Evolutionary conservation across 371 early-diverging fungal species (phyloP), one percentile per base, ranked within the genome.

Genomic region (Lichtheimia ramosa): DNA sequence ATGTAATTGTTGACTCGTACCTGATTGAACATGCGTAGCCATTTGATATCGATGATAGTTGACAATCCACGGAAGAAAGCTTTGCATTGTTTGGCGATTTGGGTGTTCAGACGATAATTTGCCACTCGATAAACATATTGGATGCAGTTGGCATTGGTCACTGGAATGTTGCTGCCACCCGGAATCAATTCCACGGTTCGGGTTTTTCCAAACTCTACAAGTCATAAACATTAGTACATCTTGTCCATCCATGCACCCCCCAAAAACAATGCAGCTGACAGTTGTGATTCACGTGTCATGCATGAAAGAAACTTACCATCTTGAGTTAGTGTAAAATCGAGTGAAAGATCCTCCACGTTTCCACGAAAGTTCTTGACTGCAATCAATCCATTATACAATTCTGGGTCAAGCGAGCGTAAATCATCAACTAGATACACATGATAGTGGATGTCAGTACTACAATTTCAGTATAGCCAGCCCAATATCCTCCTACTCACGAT

Each of bases 41-140:
- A 93, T 43, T 79, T 79, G 16, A 81, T 75, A 21, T 89, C 89
- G 5, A 91, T 72, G 54, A 98, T 86, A 14, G 91, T 84, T 4
- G 86, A 83, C 20, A 96, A 79, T 0, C 98, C 98, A 1, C 75
- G 66, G 58, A 89, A 81, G 61, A 98, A 96, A 4, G 95, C 95
- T 21, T 70, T 71, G 59, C 92, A 94, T 62, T 92, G 97, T 12
- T 87, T 78, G 24, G 89, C 82, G 53, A 98, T 91, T 63, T 92
- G 90, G 25, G 83, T 79, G 58, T 89, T 89, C 3, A 92, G 83
- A 40, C 89, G 83, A 69, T 92, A 95, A 53, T 95, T 83, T 2
- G 90, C 89, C 5, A 90, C 82, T 20, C 89, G 74, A 66, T 95
- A 95, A 41, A 93, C 79, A 71, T 89, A 83, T 69, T 91, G 84